Evolutionary conservation across 2,329 filamentous ascomycete species (phyloP).

Genomic region (Pezicula neosporulosa): DNA sequence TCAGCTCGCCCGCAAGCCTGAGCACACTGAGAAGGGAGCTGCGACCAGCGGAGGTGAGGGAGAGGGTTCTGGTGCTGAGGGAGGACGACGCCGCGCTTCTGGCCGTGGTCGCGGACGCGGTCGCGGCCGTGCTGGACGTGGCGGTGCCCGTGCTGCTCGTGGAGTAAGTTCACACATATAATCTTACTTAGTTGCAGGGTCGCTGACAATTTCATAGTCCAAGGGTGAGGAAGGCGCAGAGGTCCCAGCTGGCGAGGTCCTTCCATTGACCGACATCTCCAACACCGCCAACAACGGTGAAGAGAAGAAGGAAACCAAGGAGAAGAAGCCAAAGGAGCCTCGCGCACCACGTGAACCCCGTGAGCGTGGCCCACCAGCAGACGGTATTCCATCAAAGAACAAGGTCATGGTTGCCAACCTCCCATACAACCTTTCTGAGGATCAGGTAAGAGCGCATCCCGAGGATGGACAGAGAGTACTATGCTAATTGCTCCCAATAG

Average conservation of each 20-base stretch:
- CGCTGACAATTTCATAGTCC: constrained; percentile 19
- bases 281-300: constrained; percentile 52
- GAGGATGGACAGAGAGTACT: neutral
- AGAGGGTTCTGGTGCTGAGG: constrained; percentile 56
- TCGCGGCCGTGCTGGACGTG: constrained; percentile 64
- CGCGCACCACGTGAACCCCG: constrained; percentile 58
- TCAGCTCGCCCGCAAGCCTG: constrained; percentile 96
- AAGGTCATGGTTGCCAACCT: constrained; percentile 99
- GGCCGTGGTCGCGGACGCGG: constrained; percentile 66
- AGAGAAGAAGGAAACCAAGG: constrained; percentile 38
- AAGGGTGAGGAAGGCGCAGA: constrained; percentile 37
- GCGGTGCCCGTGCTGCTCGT: constrained; percentile 54
- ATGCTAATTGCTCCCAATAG: constrained; percentile 42
- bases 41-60: constrained; percentile 71
- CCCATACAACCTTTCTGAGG: constrained; percentile 95
- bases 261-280: constrained; percentile 60
- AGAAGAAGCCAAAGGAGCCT: constrained; percentile 30
- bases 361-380: constrained; percentile 92
- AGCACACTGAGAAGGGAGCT: constrained; percentile 62
- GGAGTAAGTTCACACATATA: constrained; percentile 49
- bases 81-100: constrained; percentile 57
- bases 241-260: constrained; percentile 47
- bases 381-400: constrained; percentile 97
- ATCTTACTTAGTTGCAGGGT: constrained; percentile 7
- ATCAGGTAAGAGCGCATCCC: constrained; percentile 65